Conservation (phyloP, 768 basidiomycete species). For the Tulasnella calospora region DNA sequence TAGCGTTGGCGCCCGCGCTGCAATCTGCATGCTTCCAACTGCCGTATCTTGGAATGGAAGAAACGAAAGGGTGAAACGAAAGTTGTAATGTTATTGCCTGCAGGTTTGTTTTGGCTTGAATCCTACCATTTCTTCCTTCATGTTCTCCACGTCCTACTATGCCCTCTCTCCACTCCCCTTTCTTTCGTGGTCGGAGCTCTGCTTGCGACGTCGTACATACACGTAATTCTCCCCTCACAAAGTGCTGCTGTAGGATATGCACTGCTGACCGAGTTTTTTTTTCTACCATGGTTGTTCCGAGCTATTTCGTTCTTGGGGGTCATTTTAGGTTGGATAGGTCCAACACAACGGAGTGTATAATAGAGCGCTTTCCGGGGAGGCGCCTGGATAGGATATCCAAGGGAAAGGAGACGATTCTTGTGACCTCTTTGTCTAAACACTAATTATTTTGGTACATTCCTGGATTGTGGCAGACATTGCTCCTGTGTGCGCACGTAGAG, state of each 20-base stretch:
- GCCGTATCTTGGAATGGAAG: not conserved
- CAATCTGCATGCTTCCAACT: not conserved
- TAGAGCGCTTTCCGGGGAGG: not conserved
- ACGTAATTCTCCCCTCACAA: not conserved
- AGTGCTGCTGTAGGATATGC: not conserved
- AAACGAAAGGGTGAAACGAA: not conserved
- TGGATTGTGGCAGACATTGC: not conserved
- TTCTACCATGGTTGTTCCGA: conserved; percentile 7
- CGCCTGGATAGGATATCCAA: not conserved
- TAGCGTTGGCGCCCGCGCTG: conserved; percentile 11
- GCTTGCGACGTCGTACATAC: not conserved
- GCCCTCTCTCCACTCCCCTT: not conserved
- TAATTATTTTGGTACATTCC: conserved; percentile 1
- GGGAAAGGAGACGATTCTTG: conserved; percentile 1
- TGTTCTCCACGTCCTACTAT: not conserved
- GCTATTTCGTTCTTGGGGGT: not conserved
- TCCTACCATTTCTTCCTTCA: not conserved
- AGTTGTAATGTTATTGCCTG: not conserved
- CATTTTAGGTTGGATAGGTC: conserved; percentile 6
- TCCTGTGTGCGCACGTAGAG: not conserved
- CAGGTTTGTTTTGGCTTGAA: not conserved
- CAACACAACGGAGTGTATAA: not conserved
- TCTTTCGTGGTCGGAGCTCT: not conserved
- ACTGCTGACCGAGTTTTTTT: not conserved
- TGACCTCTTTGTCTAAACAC: not conserved